These are phyloP conservation scores for Leccinum ochraceum DNA, from an alignment of 768 basidiomycete genomes.

Conservation along the genomic window DNA sequence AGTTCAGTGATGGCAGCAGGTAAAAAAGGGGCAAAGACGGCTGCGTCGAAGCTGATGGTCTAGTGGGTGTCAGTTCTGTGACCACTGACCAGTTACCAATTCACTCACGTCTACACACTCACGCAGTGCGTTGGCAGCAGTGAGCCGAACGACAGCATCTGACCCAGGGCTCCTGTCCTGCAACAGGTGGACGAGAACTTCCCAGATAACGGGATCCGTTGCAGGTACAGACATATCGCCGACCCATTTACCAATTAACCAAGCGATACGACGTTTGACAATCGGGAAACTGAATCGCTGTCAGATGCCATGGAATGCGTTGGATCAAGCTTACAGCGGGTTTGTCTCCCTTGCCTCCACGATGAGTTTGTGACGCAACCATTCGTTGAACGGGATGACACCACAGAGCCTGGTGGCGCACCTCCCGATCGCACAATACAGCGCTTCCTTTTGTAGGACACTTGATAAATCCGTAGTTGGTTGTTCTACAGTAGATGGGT, in stretches of 20 bases:
- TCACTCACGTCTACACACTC: slow-evolving; percentile 82
- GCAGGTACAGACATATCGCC: slow-evolving; percentile 62
- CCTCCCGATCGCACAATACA: slow-evolving; percentile 89
- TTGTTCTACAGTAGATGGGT: slow-evolving; percentile 35
- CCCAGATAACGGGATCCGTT: slow-evolving; percentile 71
- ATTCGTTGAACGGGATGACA: slow-evolving; percentile 65
- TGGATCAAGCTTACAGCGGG: slow-evolving; percentile 46
- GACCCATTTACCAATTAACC: slow-evolving; percentile 91
- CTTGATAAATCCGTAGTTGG: slow-evolving; percentile 53
- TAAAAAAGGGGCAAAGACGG: slow-evolving; percentile 70
- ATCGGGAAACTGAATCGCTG: slow-evolving; percentile 69
- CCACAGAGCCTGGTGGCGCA: slow-evolving; percentile 65
- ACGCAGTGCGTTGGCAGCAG: slow-evolving; percentile 74
- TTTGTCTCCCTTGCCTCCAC: slow-evolving; percentile 61
- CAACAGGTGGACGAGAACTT: slow-evolving; percentile 76
- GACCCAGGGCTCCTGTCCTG: slow-evolving; percentile 67
- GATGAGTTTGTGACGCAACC: slow-evolving; percentile 62
- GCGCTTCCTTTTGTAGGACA: slow-evolving; percentile 78
- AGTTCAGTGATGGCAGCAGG: slow-evolving; percentile 61
- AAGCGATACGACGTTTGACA: slow-evolving; percentile 92
- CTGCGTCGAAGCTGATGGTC: slow-evolving; percentile 64
- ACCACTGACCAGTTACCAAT: neutral
- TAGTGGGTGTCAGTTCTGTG: slow-evolving; percentile 30
- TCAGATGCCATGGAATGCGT: slow-evolving; percentile 8
- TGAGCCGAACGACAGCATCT: slow-evolving; percentile 84